Conservation (phyloP, 352 stramenopile species). For the Pythium insidiosum region DNA sequence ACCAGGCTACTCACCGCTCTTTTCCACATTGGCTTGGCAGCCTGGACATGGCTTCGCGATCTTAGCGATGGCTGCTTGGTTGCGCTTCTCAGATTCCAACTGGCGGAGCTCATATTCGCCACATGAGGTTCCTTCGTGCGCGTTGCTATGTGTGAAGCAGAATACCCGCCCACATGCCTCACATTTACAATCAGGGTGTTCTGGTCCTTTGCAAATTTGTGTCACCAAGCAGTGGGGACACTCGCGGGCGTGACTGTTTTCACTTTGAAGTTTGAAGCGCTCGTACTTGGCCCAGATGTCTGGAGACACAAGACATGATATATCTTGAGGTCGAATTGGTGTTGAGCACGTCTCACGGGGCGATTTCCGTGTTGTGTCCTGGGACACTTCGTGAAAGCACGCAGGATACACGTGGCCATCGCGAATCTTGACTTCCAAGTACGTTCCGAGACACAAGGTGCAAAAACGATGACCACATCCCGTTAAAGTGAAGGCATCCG, state of each 20-base stretch:
- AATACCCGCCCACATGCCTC: slow-evolving; percentile 46
- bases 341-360: slow-evolving; percentile 21
- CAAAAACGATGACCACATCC: slow-evolving; percentile 65
- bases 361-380: not conserved
- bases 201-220: slow-evolving; percentile 27
- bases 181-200: slow-evolving; percentile 41
- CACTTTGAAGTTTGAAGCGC: slow-evolving; percentile 86
- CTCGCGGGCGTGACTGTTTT: slow-evolving; percentile 48
- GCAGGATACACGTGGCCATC: slow-evolving; percentile 63
- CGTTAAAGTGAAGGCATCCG: slow-evolving; percentile 25
- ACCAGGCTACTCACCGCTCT: slow-evolving; percentile 33
- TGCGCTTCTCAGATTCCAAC: slow-evolving; percentile 69
- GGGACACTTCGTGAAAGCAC: slow-evolving; percentile 54
- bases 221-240: slow-evolving; percentile 54
- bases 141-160: slow-evolving; percentile 85
- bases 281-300: slow-evolving; percentile 67
- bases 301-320: slow-evolving; percentile 33
- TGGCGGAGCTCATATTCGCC: slow-evolving; percentile 70
- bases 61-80: slow-evolving; percentile 65
- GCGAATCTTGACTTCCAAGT: slow-evolving; percentile 57
- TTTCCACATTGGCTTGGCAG: slow-evolving; percentile 86
- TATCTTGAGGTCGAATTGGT: slow-evolving; percentile 33
- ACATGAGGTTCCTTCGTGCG: slow-evolving; percentile 64
- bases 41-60: slow-evolving; percentile 82
- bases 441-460: slow-evolving; percentile 36